Conservation (phyloP, 1,284 basidiomycete genomes). For the Polyporus tsugae region DNA sequence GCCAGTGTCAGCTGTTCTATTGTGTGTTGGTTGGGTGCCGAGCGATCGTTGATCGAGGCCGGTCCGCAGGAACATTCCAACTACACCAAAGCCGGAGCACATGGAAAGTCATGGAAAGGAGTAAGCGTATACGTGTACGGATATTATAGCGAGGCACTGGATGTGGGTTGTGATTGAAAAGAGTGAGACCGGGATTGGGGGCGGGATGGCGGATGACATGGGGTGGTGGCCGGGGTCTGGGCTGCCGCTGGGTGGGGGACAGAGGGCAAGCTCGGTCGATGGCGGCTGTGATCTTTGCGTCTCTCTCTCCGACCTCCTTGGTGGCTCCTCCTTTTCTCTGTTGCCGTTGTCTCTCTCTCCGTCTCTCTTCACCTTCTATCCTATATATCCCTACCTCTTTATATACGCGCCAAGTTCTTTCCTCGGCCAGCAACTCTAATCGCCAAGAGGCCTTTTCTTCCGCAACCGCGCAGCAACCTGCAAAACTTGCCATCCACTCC, state of each 20-base stretch:
- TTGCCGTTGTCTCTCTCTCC: constrained; percentile 45
- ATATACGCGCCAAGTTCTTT: constrained; percentile 41
- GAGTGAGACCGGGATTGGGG: constrained; percentile 1
- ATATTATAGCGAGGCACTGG: not conserved
- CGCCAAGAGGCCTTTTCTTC: constrained; percentile 40
- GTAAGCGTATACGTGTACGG: not conserved
- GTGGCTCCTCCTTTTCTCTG: constrained; percentile 43
- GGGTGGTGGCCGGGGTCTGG: constrained; percentile 3
- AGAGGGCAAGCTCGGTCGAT: constrained; percentile 1
- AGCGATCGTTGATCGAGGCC: constrained; percentile 6
- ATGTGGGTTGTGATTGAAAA: not conserved
- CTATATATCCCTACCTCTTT: constrained; percentile 48
- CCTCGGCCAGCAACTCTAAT: constrained; percentile 40
- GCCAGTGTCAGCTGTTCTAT: constrained; percentile 13
- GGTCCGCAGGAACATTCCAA: not conserved
- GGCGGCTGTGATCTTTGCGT: constrained; percentile 31
- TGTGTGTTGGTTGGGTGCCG: constrained; percentile 6
- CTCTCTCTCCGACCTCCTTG: constrained; percentile 40
- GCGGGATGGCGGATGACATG: not conserved
- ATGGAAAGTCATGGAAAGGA: not conserved
- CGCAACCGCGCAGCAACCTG: constrained; percentile 29
- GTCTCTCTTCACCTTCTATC: constrained; percentile 45
- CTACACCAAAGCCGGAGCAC: not conserved
- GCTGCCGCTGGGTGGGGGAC: constrained; percentile 3
- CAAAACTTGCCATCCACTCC: constrained; percentile 32